Conservation (phyloP, 805 yeast genomes). For the Kazachstania taianensis region DNA sequence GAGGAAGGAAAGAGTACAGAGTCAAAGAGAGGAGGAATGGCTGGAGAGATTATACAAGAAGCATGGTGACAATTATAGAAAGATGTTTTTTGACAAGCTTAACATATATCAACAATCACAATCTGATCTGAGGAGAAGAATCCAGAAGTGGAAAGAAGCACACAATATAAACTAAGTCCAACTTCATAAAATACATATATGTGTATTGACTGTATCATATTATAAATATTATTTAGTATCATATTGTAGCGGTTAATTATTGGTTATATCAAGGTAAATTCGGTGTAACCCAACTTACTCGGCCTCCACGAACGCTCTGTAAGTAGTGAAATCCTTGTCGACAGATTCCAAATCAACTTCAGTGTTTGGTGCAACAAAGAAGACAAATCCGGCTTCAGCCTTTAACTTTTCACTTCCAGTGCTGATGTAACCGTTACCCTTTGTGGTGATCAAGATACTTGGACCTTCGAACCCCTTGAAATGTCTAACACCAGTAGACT, state of each 20-base stretch:
- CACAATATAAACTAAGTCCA: slow-evolving; percentile 27
- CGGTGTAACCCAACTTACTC: slow-evolving; percentile 20
- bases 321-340: slow-evolving; percentile 56
- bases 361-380: slow-evolving; percentile 71
- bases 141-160: slow-evolving; percentile 56
- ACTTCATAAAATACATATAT: not conserved
- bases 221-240: too few relatives aligned
- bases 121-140: slow-evolving; percentile 71
- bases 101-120: slow-evolving; percentile 74
- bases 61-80: slow-evolving; percentile 79
- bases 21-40: slow-evolving; percentile 73
- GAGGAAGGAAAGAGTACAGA: slow-evolving; percentile 44
- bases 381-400: slow-evolving; percentile 67
- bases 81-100: slow-evolving; percentile 89
- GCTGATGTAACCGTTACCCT: slow-evolving; percentile 61
- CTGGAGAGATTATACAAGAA: slow-evolving; percentile 50
- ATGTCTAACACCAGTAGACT: slow-evolving; percentile 37
- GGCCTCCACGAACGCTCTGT: slow-evolving; percentile 85
- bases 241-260: not conserved
- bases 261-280: too few relatives aligned
- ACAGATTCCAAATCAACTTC: slow-evolving; percentile 49
- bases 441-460: slow-evolving; percentile 72
- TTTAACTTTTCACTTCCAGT: slow-evolving; percentile 33
- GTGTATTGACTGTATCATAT: not conserved
- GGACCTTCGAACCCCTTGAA: slow-evolving; percentile 72